Evolutionary conservation across 164 flowering plant genomes (phyloP).

Genomic region (Liriodendron chinense): DNA sequence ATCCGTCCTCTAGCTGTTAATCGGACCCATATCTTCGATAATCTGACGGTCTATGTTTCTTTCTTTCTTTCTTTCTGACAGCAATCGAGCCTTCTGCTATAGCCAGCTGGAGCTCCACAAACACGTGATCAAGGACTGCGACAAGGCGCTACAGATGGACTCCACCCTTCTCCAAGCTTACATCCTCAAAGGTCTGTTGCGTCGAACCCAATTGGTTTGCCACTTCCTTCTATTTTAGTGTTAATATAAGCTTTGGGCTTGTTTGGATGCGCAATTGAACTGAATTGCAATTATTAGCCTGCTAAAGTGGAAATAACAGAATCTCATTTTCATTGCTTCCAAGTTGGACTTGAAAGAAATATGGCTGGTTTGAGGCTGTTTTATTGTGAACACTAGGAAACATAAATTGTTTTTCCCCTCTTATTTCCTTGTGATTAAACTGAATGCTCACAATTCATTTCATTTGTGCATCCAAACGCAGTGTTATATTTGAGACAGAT

Average conservation of each 20-base stretch:
- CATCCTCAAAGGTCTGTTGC: conserved; percentile 72
- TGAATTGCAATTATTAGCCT: background rate
- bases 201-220: background rate
- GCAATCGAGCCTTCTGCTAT: conserved; percentile 95
- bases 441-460: too few species aligned
- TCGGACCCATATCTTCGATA: background rate
- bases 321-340: too few species aligned
- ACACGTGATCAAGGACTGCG: conserved; percentile 91
- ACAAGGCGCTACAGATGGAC: conserved; percentile 78
- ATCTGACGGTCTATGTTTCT: background rate
- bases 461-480: too few species aligned
- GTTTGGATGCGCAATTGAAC: background rate
- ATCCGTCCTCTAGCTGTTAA: background rate
- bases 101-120: conserved; percentile 94
- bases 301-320: too few species aligned
- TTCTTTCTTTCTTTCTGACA: conserved; percentile 22
- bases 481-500: too few species aligned
- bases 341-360: too few species aligned
- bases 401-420: too few species aligned
- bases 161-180: conserved; percentile 71
- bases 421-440: too few species aligned
- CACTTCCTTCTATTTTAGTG: background rate
- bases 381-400: too few species aligned
- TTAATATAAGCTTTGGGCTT: background rate
- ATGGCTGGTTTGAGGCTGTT: too few species aligned